Evolutionary conservation across 1,284 basidiomycete species (phyloP).

Genomic region (Heterobasidion irregulare): DNA sequence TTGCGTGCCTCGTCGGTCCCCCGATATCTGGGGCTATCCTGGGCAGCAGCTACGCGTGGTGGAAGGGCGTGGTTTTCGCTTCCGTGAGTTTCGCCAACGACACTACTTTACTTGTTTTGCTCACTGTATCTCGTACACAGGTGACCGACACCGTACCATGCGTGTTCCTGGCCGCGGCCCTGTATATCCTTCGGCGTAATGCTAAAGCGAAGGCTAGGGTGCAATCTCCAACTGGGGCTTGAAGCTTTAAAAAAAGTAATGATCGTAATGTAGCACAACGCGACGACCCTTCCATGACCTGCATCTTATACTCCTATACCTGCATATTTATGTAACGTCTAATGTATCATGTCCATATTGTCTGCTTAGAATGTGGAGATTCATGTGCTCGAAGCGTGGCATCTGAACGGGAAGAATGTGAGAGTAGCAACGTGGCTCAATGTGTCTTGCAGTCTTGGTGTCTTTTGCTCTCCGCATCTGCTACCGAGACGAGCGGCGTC

Average conservation of each 20-base stretch:
- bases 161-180: slow-evolving; percentile 1
- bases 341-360: too few species aligned
- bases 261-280: background rate
- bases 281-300: too few species aligned
- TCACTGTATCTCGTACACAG: background rate
- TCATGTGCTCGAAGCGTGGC: too few species aligned
- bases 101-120: background rate
- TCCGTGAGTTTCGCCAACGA: slow-evolving; percentile 2
- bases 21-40: slow-evolving; percentile 12
- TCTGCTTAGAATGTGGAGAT: too few species aligned
- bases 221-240: background rate
- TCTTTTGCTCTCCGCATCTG: too few species aligned
- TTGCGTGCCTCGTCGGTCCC: slow-evolving; percentile 10
- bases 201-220: background rate
- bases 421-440: too few species aligned
- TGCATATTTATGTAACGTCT: too few species aligned
- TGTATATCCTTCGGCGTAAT: background rate
- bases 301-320: too few species aligned
- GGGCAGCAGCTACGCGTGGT: slow-evolving; percentile 7
- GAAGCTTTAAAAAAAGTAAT: background rate
- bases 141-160: slow-evolving; percentile 3
- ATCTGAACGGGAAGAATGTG: too few species aligned
- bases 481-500: background rate
- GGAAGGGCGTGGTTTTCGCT: slow-evolving; percentile 8
- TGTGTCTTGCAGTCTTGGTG: too few species aligned